Conservation (phyloP, 441 rosid genomes). For the Syzygium syzygioides region DNA sequence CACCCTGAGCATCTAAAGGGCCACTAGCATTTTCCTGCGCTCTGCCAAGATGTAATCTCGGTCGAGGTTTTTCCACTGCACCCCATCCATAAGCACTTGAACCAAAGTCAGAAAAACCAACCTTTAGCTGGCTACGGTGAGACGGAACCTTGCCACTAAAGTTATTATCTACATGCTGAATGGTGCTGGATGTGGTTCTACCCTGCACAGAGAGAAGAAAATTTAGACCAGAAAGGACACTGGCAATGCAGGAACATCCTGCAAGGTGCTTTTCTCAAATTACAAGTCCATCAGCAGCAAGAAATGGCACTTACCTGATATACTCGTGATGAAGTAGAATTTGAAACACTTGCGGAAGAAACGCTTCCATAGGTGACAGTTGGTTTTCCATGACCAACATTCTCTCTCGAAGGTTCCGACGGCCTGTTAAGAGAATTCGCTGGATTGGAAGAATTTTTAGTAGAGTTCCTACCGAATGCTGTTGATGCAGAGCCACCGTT, state of each 20-base stretch:
- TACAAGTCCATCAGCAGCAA: neutral
- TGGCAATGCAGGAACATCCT: neutral
- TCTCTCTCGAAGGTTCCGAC: conserved; percentile 35
- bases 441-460: conserved; percentile 36
- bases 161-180: conserved; percentile 32
- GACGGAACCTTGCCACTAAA: conserved; percentile 41
- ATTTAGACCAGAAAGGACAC: neutral
- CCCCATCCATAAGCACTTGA: conserved; percentile 31
- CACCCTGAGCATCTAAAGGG: conserved; percentile 32
- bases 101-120: conserved; percentile 36
- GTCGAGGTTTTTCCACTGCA: conserved; percentile 33
- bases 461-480: conserved; percentile 32
- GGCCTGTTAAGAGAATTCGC: conserved; percentile 32
- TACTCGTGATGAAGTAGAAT: conserved; percentile 29
- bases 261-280: neutral
- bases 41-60: conserved; percentile 39
- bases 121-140: conserved; percentile 36
- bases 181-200: conserved; percentile 41
- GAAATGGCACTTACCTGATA: conserved; percentile 38
- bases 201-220: conserved; percentile 38
- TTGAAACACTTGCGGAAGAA: conserved; percentile 30
- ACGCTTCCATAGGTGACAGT: conserved; percentile 30
- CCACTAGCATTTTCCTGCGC: conserved; percentile 26
- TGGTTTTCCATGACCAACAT: conserved; percentile 38
- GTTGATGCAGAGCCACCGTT: conserved; percentile 43